A percentile compares a stretch with the other conserved stretches of the same genome.
Evolutionary conservation across 331 rosid species (phyloP).

Genomic region (Ulmus americana): DNA sequence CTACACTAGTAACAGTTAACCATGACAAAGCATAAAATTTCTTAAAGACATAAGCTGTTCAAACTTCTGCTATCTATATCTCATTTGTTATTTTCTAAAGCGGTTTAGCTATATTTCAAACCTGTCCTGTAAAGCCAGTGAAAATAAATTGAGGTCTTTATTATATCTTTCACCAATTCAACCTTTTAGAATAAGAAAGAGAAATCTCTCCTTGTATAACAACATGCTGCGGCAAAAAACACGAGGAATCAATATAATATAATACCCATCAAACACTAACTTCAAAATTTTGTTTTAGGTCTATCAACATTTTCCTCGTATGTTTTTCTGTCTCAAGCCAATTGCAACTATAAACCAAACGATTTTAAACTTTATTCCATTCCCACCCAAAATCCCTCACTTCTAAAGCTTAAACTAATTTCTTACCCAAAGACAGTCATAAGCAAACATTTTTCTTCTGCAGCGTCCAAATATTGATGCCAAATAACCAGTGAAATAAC

Average conservation of each 20-base stretch:
- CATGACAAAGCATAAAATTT: too few relatives aligned
- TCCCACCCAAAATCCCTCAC: not conserved
- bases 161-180: too few relatives aligned
- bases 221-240: too few relatives aligned
- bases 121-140: not conserved
- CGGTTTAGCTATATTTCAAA: not conserved
- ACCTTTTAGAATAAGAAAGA: too few relatives aligned
- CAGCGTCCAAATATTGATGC: not conserved
- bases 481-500: not conserved
- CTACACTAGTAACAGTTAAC: too few relatives aligned
- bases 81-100: not conserved
- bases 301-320: not conserved
- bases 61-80: too few relatives aligned
- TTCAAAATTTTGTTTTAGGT: not conserved
- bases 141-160: not conserved
- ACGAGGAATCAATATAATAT: too few relatives aligned
- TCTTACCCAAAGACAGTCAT: not conserved
- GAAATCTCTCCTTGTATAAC: too few relatives aligned
- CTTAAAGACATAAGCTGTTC: too few relatives aligned
- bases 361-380: not conserved
- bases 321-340: not conserved
- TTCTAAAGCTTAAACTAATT: not conserved
- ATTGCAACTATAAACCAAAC: not conserved
- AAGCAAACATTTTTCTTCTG: not conserved
- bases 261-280: not conserved